Base-by-base conservation (phyloP, 2,329 filamentous ascomycete genomes). In the Alternaria ventricosa region DNA sequence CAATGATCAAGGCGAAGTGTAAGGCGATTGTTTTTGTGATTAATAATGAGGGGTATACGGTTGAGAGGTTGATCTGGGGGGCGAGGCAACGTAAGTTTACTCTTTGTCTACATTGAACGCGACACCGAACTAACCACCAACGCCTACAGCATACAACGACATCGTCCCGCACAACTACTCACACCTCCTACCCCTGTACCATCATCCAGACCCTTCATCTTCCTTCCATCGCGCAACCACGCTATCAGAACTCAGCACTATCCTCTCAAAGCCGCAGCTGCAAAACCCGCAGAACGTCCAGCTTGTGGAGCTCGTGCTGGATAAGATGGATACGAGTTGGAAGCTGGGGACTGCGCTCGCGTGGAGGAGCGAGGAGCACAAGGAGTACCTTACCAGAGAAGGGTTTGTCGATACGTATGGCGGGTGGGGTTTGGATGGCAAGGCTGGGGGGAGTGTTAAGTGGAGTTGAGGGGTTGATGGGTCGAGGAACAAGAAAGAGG, bases 1-100 rank as follows among this genome's bases (percentile, higher is more conserved):
- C 87, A 2, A 90, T 91, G 69, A 87, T 91, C 68, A 76, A 76
- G 55, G 69, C 77, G 2, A 68, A 77, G 8, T 68, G 79, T 18
- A 75, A 75, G 8, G 71, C 75, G 2, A 67, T 83, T 6, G 73
- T 84, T 7, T 78, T 84, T 61, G 71, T 85, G 7, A 77, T 84
- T 23, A 83, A 84, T 63, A 85, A 85, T 60, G 77, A 76, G 1
- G 83, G 83, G 2, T 85, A 85, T 64, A 84, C 82, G 0, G 78
- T 84, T 61, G 83, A 85, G 74, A 69, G 83, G 4, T 68, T 82
- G 49, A 83, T 85, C 41, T 82, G 84, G 76, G 83, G 83, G 20
- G 78, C 79, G 33, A 67, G 73, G 15, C 74, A 80, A 66, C 62
- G 76, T 78, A 68, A 54, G 68, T 61, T 22, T 57, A 11, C 18